phyloP scores from a whole-genome alignment of 306 rosid species.

The Inga laurina region DNA sequence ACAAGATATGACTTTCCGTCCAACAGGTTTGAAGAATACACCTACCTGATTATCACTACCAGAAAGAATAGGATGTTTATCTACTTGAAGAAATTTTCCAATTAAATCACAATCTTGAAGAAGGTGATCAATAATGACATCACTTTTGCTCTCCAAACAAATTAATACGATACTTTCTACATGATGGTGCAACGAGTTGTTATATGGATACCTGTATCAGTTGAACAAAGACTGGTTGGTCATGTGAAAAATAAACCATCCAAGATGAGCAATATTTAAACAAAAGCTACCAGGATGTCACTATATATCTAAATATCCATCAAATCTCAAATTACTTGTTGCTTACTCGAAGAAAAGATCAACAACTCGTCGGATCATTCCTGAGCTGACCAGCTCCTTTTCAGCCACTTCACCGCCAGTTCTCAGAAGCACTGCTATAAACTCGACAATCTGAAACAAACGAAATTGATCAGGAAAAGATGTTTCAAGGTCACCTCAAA shows the following conservation, averaged over 20 bases:
- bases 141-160: slow-evolving; percentile 87
- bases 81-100: slow-evolving; percentile 73
- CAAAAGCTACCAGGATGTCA: slow-evolving; percentile 20
- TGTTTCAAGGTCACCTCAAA: slow-evolving; percentile 19
- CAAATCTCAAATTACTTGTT: slow-evolving; percentile 6
- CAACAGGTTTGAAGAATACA: slow-evolving; percentile 26
- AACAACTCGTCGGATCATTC: slow-evolving; percentile 78
- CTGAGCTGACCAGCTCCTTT: slow-evolving; percentile 89
- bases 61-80: slow-evolving; percentile 66
- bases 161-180: slow-evolving; percentile 76
- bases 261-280: slow-evolving; percentile 8
- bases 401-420: slow-evolving; percentile 81
- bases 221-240: slow-evolving; percentile 10
- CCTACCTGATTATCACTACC: slow-evolving; percentile 68
- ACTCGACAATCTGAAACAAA: slow-evolving; percentile 80
- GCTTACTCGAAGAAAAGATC: slow-evolving; percentile 98
- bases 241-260: background rate
- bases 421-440: slow-evolving; percentile 86
- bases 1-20: slow-evolving; percentile 11
- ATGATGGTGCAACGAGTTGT: slow-evolving; percentile 86
- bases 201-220: slow-evolving; percentile 82
- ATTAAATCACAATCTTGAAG: slow-evolving; percentile 85
- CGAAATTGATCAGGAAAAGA: slow-evolving; percentile 22
- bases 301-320: slow-evolving; percentile 4
- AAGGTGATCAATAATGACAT: slow-evolving; percentile 71